Base-by-base conservation (phyloP, 495 filamentous ascomycete species). In the Extremus antarcticus region DNA sequence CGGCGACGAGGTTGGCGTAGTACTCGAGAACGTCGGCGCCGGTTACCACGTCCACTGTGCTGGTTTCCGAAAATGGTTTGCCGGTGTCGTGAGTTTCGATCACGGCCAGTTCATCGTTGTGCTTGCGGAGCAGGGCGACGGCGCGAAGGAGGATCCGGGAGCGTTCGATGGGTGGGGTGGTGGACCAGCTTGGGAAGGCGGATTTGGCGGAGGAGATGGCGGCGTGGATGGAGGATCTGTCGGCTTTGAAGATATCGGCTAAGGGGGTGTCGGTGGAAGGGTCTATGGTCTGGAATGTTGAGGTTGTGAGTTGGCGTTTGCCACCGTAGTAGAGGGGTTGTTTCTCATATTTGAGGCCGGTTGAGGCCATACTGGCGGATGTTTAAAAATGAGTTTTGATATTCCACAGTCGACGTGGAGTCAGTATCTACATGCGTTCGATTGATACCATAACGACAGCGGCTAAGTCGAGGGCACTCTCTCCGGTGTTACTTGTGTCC, bases 1-100 rank as follows among this genome's bases (percentile, higher is more conserved):
- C 79, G 23, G 79, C 81, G 17, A 87, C 80, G 24, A 86, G 70
- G 56, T 83, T 82, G 50, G 84, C 85, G 65, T 83, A 88, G 70
- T 86, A 88, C 60, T 88, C 86, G 39, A 88, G 68, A 19, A 85
- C 82, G 69, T 90, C 86, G 2, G 84, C 83, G 25, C 86, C 86
- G 1, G 84, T 86, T 23, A 81, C 72, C 3, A 89, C 76, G 64
- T 89, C 85, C 15, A 88, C 85, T 1, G 82, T 80, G 57, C 81
- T 83, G 22, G 85, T 89, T 67, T 89, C 85, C 0, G 78, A 82
- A 59, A 75, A 87, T 0, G 85, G 78, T 63, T 87, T 88, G 52
- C 85, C 85, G 2, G 85, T 87, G 65, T 88, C 85, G 47, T 78
- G 69, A 0, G 84, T 86, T 67, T 89, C 85, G 24, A 82, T 66